These are phyloP conservation scores for Cymbopogon citratus DNA, from an alignment of 176 grass and related monocot genomes.

Conservation along the genomic window DNA sequence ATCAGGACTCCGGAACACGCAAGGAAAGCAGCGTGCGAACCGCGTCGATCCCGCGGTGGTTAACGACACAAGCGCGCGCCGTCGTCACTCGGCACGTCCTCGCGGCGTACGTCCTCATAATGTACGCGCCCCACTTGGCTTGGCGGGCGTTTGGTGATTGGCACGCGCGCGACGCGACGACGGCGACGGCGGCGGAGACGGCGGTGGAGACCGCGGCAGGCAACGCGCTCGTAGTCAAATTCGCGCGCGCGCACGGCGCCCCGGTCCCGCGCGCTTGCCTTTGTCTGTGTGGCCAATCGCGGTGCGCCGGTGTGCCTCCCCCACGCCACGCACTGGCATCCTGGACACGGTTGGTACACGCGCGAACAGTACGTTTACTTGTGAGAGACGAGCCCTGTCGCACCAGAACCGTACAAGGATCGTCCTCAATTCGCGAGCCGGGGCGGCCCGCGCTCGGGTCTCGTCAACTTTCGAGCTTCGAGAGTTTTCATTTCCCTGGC, in stretches of 20 bases:
- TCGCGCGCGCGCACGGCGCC: neutral
- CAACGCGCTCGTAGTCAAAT: neutral
- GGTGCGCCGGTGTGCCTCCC: too few species aligned
- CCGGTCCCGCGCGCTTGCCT: neutral
- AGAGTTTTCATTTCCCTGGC: too few species aligned
- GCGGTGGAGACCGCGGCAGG: neutral
- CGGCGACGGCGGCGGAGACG: neutral
- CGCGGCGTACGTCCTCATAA: neutral
- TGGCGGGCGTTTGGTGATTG: neutral
- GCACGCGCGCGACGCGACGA: neutral
- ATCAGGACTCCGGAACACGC: neutral
- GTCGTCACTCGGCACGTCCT: neutral
- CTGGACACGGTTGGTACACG: too few species aligned
- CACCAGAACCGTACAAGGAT: too few species aligned
- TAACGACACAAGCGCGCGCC: neutral
- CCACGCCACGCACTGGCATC: too few species aligned
- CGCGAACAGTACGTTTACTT: too few species aligned
- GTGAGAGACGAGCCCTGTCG: too few species aligned
- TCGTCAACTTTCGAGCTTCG: too few species aligned
- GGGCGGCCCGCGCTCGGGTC: too few species aligned
- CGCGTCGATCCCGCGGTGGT: slow-evolving; percentile 13
- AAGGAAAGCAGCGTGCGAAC: neutral
- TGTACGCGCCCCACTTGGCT: neutral
- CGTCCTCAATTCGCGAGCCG: too few species aligned
- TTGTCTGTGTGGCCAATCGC: neutral